These are phyloP conservation scores for Leptomonas pyrrhocoris DNA, from an alignment of 208 protist genomes.

Conservation along the genomic window DNA sequence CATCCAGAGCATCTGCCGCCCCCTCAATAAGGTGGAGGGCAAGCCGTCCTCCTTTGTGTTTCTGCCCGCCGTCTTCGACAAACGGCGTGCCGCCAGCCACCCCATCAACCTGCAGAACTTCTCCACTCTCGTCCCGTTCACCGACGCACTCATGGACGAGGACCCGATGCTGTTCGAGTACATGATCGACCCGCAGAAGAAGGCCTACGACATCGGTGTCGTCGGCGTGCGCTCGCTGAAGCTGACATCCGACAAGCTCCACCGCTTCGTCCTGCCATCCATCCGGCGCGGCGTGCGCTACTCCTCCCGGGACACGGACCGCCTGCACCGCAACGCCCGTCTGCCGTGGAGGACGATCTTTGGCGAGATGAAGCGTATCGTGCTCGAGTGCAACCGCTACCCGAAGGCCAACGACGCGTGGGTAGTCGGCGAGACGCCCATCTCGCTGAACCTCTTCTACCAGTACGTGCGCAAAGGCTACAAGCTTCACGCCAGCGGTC, in stretches of 20 bases:
- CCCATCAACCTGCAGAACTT: conserved; percentile 78
- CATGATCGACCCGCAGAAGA: conserved; percentile 80
- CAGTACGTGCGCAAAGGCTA: conserved; percentile 71
- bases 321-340: conserved; percentile 61
- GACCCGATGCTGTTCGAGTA: conserved; percentile 80
- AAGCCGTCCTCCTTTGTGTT: conserved; percentile 75
- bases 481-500: conserved; percentile 39
- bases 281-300: conserved; percentile 80
- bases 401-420: conserved; percentile 84
- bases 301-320: conserved; percentile 59
- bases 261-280: conserved; percentile 67
- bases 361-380: conserved; percentile 68
- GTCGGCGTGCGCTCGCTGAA: conserved; percentile 68
- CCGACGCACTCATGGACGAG: conserved; percentile 85
- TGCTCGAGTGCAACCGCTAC: conserved; percentile 76
- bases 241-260: conserved; percentile 59
- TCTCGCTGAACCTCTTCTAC: conserved; percentile 82
- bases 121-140: conserved; percentile 78
- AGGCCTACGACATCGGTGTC: conserved; percentile 73
- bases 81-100: conserved; percentile 40
- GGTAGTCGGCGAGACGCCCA: conserved; percentile 69
- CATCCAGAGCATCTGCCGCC: conserved; percentile 83
- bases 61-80: conserved; percentile 70
- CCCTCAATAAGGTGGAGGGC: conserved; percentile 59
- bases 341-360: conserved; percentile 76